Evolutionary conservation across 768 basidiomycete genomes (phyloP).

Genomic region (Phanerodontia chrysosporium): DNA sequence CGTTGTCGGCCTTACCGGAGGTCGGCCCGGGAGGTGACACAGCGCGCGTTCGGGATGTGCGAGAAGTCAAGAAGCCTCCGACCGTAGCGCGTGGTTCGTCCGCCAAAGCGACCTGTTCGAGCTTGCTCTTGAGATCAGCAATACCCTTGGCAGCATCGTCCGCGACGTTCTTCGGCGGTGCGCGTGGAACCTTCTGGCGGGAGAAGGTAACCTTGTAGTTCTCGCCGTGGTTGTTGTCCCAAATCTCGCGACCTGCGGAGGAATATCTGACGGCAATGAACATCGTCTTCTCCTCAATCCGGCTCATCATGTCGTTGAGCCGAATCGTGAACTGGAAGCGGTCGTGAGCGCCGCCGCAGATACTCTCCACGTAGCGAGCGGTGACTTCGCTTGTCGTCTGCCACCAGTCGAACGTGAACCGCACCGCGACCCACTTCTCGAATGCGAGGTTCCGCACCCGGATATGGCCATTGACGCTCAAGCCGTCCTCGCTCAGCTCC

Average conservation of each 20-base stretch:
- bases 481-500: conserved; percentile 45
- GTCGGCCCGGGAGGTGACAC: conserved; percentile 9
- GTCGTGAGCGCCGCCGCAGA: conserved; percentile 44
- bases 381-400: conserved; percentile 93
- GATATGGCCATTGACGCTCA: conserved; percentile 64
- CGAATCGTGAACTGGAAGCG: conserved; percentile 75
- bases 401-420: conserved; percentile 94
- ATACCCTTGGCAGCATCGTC: conserved; percentile 33
- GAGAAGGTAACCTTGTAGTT: conserved; percentile 79
- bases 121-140: conserved; percentile 56
- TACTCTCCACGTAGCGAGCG: conserved; percentile 58
- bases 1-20: not conserved
- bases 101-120: conserved; percentile 58
- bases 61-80: conserved; percentile 22
- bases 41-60: conserved; percentile 15
- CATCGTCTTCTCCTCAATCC: conserved; percentile 81
- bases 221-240: conserved; percentile 84
- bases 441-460: conserved; percentile 84
- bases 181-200: conserved; percentile 22
- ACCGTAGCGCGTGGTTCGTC: conserved; percentile 18
- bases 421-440: conserved; percentile 80
- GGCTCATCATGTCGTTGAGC: conserved; percentile 70
- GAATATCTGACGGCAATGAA: conserved; percentile 72
- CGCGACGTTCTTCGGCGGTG: conserved; percentile 21
- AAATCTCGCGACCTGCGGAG: conserved; percentile 71